Percentiles rank a stretch among this genome's conserved stretches.
Evolutionary conservation across 768 basidiomycete genomes (phyloP).

Genomic region (Naematelia encephala): DNA sequence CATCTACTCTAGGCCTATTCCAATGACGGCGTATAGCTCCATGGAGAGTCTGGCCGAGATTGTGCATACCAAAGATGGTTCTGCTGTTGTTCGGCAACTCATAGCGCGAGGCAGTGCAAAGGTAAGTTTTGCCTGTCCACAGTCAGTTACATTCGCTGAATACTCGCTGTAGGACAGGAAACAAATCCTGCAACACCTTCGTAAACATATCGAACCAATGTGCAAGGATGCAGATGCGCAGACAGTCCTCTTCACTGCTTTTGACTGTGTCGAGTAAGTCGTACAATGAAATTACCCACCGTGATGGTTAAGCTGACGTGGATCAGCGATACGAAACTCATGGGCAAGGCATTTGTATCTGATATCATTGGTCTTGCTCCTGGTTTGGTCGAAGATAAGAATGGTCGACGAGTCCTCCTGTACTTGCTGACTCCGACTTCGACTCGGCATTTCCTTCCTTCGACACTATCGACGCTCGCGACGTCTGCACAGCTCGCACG

Average conservation of each 20-base stretch:
- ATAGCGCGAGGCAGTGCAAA: constrained; percentile 79
- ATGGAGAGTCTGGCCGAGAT: constrained; percentile 85
- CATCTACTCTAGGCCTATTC: neutral
- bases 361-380: constrained; percentile 63
- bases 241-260: constrained; percentile 78
- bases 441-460: constrained; percentile 81
- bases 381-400: constrained; percentile 58
- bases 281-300: too few species aligned
- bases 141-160: neutral
- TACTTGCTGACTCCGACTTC: constrained; percentile 80
- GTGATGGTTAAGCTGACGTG: too few species aligned
- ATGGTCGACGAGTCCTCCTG: constrained; percentile 72
- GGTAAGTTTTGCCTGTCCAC: constrained; percentile 52
- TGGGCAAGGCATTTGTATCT: constrained; percentile 71
- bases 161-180: constrained; percentile 71
- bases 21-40: constrained; percentile 60
- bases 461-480: constrained; percentile 66
- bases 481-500: constrained; percentile 63
- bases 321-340: constrained; percentile 81
- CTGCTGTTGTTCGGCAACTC: constrained; percentile 78
- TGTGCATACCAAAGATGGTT: constrained; percentile 90
- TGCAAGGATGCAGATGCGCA: constrained; percentile 86
- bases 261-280: constrained; percentile 82
- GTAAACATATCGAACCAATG: constrained; percentile 85
- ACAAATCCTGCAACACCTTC: constrained; percentile 80